Evolutionary conservation across 129 eudicot genomes (phyloP).

Genomic region (Arctium lappa): DNA sequence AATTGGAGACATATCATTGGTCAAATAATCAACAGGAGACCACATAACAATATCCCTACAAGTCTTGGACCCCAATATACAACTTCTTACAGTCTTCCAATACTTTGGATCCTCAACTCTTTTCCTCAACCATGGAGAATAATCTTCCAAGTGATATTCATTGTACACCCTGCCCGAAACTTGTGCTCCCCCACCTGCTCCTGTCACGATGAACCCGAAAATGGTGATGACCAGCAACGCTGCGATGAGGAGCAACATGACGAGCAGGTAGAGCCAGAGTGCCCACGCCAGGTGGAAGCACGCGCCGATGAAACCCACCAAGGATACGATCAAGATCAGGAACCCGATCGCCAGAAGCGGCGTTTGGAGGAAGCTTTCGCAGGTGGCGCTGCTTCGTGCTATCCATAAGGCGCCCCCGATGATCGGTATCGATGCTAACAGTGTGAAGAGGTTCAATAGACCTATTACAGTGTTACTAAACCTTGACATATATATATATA

Average conservation of each 20-base stretch:
- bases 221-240: conserved; percentile 52
- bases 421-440: conserved; percentile 77
- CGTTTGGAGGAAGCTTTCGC: conserved; percentile 78
- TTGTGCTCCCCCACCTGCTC: conserved; percentile 54
- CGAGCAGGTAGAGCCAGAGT: conserved; percentile 57
- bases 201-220: conserved; percentile 76
- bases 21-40: conserved; percentile 76
- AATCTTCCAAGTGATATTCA: conserved; percentile 58
- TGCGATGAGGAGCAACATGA: conserved; percentile 60
- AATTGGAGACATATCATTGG: conserved; percentile 67
- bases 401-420: conserved; percentile 85
- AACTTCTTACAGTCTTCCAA: conserved; percentile 57
- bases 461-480: conserved; percentile 86
- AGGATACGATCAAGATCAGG: conserved; percentile 57
- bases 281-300: conserved; percentile 82
- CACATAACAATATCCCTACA: conserved; percentile 62
- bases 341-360: conserved; percentile 78
- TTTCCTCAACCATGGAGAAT: conserved; percentile 79
- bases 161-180: conserved; percentile 64
- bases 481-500: conserved; percentile 45
- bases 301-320: conserved; percentile 84
- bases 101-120: conserved; percentile 49
- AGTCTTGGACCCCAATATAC: conserved; percentile 78
- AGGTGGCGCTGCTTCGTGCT: conserved; percentile 66
- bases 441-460: conserved; percentile 72